Base-by-base conservation (phyloP, 1,284 basidiomycete genomes). In the Bjerkandera adusta region DNA sequence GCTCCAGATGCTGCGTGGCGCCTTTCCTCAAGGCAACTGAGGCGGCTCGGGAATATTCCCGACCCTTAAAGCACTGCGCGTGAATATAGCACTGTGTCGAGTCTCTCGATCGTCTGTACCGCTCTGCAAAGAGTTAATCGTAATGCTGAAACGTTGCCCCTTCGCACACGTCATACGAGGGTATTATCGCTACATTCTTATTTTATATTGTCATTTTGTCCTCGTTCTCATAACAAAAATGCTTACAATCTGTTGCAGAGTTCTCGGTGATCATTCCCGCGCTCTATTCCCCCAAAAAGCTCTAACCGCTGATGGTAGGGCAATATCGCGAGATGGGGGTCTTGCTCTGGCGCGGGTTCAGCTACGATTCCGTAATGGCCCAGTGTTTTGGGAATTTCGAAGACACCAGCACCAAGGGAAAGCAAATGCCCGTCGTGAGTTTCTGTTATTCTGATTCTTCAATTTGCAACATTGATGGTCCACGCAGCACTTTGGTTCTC, bases 251-350 rank as follows among this genome's bases (percentile, higher is more conserved):
- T n/a, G n/a, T n/a, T n/a, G n/a, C 45, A 85, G 82, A 65, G 80
- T 86, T 4, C 65, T 85, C 57, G 83, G 83, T 83, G 51, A n/a
- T n/a, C n/a, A n/a, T n/a, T n/a, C n/a, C n/a, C n/a, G n/a, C n/a
- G n/a, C 49, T 72, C 42, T 43, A 20, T 24, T 42, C 36, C 21
- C 4, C 11, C 10, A 10, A 30, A 24, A 35, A 20, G 6, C 35
- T 32, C n/a, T 24, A 30, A 18, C 15, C 20, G 21, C 12, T 11
- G 4, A 10, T 11, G n/a, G 18, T 56, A 88, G 88, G 85, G 29
- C 89, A 91, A 71, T 88, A 94, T 64, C 85, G 91, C 48, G 95
- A 97, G 71, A 81, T 87, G 68, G 94, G 92, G 32, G 92, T 95
- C 2, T 73, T 97, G 3, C 70, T 97, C 2, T 96, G 90, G 84